Evolutionary conservation across 768 basidiomycete species (phyloP), one percentile per base, ranked within the genome.

Genomic region (Lactifluus rugatus): DNA sequence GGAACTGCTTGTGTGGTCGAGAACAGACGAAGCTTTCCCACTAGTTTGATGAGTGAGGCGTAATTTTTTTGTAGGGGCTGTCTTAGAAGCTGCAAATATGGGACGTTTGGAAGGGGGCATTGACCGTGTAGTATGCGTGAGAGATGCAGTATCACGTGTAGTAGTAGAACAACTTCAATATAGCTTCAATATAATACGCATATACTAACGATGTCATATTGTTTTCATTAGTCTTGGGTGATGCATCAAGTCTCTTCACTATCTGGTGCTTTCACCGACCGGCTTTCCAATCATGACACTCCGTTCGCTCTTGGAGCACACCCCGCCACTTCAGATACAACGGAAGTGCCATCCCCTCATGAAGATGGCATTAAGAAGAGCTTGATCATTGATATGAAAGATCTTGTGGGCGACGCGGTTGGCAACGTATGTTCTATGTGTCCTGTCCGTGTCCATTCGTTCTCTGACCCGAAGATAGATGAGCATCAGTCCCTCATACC

Each of bases 401-500:
- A 74, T 32, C 73, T 89, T 37, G 84, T 90, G 4, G 88, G 88
- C 2, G 87, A 88, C 68, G 87, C 87, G 25, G 87, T 91, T 2
- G 88, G 89, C 9, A 91, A 89, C 69, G 88, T 89, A 54, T 67
- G 86, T 77, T 17, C 58, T n/a, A 19, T 44, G 17, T 28, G 23
- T 23, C 39, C 41, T 28, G 10, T 36, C 23, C 25, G 2, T 28
- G 10, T 36, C 23, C 25, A 2, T 41, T 44, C 42, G 11, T 31
- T 44, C 21, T 2, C 47, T 34, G 46, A 46, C 36, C 17, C 42
- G 21, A 42, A 37, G 52, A 10, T 65, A 92, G 89, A 90, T 93
- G 90, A 90, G 87, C 57, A 94, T 96, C 53, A 89, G 89, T 65
- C 94, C 94, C 10, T 78, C 85, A 5, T 87, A 83, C 52, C 79